Evolutionary conservation across 805 yeast genomes (phyloP).

Genomic region (Ogataea zsoltii): DNA sequence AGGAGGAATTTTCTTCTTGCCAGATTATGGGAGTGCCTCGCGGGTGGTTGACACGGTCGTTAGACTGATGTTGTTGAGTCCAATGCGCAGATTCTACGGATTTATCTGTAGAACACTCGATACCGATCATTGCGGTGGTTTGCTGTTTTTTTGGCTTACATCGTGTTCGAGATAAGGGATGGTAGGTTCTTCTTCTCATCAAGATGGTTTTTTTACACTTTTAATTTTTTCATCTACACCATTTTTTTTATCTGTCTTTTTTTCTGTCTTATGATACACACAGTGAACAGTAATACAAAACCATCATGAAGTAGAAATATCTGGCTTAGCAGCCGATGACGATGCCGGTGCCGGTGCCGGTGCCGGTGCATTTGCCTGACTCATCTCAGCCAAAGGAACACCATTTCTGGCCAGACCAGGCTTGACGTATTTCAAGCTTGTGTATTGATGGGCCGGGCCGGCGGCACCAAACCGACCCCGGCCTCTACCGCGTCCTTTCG

Average conservation of each 20-base stretch:
- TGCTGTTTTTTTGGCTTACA: constrained; percentile 12
- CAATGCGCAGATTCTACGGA: constrained; percentile 40
- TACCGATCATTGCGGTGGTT: constrained; percentile 39
- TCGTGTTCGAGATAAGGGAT: too few relatives aligned
- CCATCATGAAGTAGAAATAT: too few relatives aligned
- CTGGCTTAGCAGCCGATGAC: too few relatives aligned
- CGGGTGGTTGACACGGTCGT: constrained; percentile 37
- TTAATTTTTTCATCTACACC: constrained; percentile 2
- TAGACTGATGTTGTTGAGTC: constrained; percentile 36
- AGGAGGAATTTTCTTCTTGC: constrained; percentile 6
- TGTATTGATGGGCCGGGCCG: constrained; percentile 11
- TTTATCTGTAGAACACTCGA: constrained; percentile 36
- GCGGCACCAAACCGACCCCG: constrained; percentile 2
- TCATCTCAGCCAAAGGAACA: constrained; percentile 12
- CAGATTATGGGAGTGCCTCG: constrained; percentile 38
- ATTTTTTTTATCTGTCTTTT: not conserved
- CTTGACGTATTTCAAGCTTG: constrained; percentile 26
- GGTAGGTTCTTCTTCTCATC: too few relatives aligned
- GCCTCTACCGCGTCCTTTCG: constrained; percentile 13
- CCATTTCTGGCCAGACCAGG: constrained; percentile 28
- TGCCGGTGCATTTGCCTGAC: not conserved
- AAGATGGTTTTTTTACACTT: too few relatives aligned
- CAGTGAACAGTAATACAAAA: not conserved
- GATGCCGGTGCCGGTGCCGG: too few relatives aligned
- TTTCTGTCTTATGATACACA: constrained; percentile 3